Evolutionary conservation across 2,329 filamentous ascomycete species (phyloP), one percentile per base, ranked within the genome.

Genomic region (Xylaria arbuscula): DNA sequence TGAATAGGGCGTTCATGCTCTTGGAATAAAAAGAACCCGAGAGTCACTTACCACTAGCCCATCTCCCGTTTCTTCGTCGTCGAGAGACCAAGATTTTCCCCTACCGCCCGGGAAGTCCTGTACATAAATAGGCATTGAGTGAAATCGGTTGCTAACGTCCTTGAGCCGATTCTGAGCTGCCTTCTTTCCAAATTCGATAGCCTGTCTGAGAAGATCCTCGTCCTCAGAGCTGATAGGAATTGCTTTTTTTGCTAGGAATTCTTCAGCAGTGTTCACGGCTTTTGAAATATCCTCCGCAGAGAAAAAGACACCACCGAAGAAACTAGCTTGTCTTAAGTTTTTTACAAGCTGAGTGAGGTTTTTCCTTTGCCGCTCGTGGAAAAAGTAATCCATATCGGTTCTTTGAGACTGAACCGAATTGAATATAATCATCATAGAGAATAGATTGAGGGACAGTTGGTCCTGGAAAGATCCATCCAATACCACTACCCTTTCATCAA

Each of bases 371-470:
- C 86, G 89, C 0, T 88, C 87, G 74, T 97, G 92, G 74, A 98
- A 98, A 71, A 98, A 91, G 76, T 97, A 98, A 77, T 98, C 94
- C 64, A 88, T 84, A 74, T 95, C 95, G 0, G 87, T 89, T 11
- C 94, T 85, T 76, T 98, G 93, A 5, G 94, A 97, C 28, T 94
- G 94, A 0, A 98, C 89, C 0, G 93, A 90, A 76, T 98, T 98
- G 72, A 93, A 90, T 1, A 92, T 90, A 55, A 98, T 88, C 76
- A 93, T 89, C 80, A 96, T 92, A 0, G 93, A 88, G 76, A 98
- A 98, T 0, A 97, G 81, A 72, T 97, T 97, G 32, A 94, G 85
- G 0, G 91, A 93, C 10, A 97, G 79, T 75, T 90, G 93, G 78
- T 98, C 94, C 76, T 95, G 93, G 74, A 90, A 93, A 0, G 91